These are phyloP conservation scores for Klebsormidium nitens DNA, from an alignment of 139 green algal species.

Conservation along the genomic window DNA sequence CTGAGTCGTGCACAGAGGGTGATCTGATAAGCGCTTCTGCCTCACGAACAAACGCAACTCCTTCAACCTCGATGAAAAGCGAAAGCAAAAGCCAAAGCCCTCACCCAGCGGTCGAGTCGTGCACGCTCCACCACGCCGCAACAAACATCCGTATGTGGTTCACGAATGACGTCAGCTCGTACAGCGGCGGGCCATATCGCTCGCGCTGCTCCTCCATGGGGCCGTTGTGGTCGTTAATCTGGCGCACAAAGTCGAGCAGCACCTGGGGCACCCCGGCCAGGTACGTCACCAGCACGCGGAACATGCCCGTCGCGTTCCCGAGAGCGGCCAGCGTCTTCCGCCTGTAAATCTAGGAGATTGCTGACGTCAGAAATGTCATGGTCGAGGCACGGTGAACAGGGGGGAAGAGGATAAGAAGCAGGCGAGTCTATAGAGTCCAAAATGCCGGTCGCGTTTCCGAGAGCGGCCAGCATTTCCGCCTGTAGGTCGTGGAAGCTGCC, in stretches of 20 bases:
- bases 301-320: slow-evolving; percentile 40
- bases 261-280: slow-evolving; percentile 43
- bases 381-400: too few relatives aligned
- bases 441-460: slow-evolving; percentile 37
- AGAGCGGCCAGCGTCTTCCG: slow-evolving; percentile 36
- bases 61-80: too few relatives aligned
- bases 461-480: slow-evolving; percentile 31
- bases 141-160: slow-evolving; percentile 32
- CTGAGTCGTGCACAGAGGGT: too few relatives aligned
- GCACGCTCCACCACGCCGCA: slow-evolving; percentile 35
- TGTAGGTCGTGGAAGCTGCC: slow-evolving; percentile 4
- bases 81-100: too few relatives aligned
- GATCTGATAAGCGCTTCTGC: too few relatives aligned
- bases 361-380: too few relatives aligned
- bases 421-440: too few relatives aligned
- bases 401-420: too few relatives aligned
- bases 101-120: too few relatives aligned
- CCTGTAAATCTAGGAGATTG: slow-evolving; percentile 9
- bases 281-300: slow-evolving; percentile 43
- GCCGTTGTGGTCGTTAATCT: slow-evolving; percentile 48
- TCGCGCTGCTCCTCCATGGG: slow-evolving; percentile 47
- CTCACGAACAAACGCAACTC: too few relatives aligned
- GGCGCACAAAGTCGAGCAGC: slow-evolving; percentile 40
- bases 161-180: slow-evolving; percentile 36
- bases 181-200: slow-evolving; percentile 39